Percentiles rank a stretch among this genome's conserved stretches.
Evolutionary conservation across 2,329 filamentous ascomycete genomes (phyloP).

Genomic region (Myriosclerotinia curreyana): DNA sequence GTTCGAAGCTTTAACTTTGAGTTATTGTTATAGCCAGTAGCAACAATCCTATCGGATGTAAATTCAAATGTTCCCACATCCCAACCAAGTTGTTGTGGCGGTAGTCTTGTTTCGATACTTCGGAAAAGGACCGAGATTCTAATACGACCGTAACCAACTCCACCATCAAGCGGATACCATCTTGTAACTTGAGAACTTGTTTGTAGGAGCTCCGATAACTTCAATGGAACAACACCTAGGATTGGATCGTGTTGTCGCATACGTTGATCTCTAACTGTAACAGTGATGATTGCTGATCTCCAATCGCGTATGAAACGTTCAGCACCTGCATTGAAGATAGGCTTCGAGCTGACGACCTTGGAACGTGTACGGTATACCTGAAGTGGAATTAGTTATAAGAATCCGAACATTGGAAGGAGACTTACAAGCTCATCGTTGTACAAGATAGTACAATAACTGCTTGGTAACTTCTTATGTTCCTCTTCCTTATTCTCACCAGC

Average conservation of each 20-base stretch:
- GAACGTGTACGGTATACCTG: slow-evolving; percentile 85
- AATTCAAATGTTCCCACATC: slow-evolving; percentile 96
- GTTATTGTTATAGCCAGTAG: slow-evolving; percentile 55
- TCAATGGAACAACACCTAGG: slow-evolving; percentile 85
- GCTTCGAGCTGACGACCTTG: slow-evolving; percentile 90
- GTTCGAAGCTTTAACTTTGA: slow-evolving; percentile 78
- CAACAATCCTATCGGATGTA: slow-evolving; percentile 64
- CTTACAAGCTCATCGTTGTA: slow-evolving; percentile 77
- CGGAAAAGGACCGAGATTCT: slow-evolving; percentile 88
- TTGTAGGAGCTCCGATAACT: slow-evolving; percentile 81
- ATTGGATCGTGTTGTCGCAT: slow-evolving; percentile 94
- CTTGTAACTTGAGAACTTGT: slow-evolving; percentile 77
- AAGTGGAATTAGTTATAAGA: slow-evolving; percentile 23
- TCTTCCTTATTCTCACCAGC: slow-evolving; percentile 87
- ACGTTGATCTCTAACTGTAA: slow-evolving; percentile 83
- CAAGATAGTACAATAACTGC: slow-evolving; percentile 89
- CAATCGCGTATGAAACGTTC: slow-evolving; percentile 92
- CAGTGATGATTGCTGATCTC: slow-evolving; percentile 80
- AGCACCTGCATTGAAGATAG: slow-evolving; percentile 95
- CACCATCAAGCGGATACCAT: slow-evolving; percentile 96
- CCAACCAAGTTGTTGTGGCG: slow-evolving; percentile 85
- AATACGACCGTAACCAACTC: slow-evolving; percentile 85
- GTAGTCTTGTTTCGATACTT: slow-evolving; percentile 79
- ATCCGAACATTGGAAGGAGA: slow-evolving; percentile 9
- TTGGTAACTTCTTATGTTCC: slow-evolving; percentile 74